These are phyloP conservation scores for Penicillium griseofulvum DNA, from an alignment of 2,329 filamentous ascomycete species.

Conservation along the genomic window DNA sequence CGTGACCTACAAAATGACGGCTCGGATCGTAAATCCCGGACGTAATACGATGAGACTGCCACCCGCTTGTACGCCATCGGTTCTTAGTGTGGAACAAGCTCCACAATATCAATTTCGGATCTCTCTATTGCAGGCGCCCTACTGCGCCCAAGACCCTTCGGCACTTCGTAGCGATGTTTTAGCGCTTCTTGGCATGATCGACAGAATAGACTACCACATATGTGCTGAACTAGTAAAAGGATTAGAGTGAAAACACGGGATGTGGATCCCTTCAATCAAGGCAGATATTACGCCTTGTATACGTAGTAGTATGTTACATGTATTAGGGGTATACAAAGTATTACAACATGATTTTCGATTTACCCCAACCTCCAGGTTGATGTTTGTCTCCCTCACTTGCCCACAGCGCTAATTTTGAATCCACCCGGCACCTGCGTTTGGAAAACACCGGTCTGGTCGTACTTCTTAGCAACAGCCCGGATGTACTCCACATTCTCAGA, in stretches of 20 bases:
- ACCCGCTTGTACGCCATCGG: neutral
- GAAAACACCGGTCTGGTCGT: constrained; percentile 29
- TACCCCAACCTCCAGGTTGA: neutral
- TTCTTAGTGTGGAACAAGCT: neutral
- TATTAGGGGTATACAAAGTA: neutral
- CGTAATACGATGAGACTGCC: neutral
- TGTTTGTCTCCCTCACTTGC: neutral
- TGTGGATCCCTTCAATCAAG: neutral
- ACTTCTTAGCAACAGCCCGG: constrained; percentile 19
- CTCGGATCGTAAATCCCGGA: neutral
- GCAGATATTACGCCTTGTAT: neutral
- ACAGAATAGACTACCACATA: neutral
- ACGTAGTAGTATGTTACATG: neutral
- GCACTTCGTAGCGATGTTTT: neutral
- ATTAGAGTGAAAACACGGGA: neutral
- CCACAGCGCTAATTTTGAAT: constrained; percentile 24
- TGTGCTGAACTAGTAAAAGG: neutral
- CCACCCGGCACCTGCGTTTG: constrained; percentile 30
- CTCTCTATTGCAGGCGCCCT: neutral
- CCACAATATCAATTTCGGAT: neutral
- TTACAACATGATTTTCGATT: neutral
- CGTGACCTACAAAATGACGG: too few species aligned
- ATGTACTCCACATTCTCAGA: constrained; percentile 36
- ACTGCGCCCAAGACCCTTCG: neutral
- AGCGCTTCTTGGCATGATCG: neutral